Base-by-base conservation (phyloP, 73 alveolate genomes). In the Stentor roeselii region DNA sequence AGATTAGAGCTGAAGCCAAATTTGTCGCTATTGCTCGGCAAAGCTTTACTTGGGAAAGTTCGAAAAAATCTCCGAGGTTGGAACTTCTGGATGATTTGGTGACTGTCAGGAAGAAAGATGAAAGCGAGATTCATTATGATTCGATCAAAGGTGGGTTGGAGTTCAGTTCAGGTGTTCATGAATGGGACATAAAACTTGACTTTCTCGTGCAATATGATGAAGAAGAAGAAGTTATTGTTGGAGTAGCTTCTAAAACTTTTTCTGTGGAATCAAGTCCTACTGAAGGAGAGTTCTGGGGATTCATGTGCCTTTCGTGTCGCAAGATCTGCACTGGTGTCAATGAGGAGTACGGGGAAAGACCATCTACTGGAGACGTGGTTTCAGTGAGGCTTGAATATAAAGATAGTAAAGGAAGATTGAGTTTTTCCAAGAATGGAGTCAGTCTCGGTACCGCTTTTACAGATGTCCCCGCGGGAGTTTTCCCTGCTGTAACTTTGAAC, bases 171-270 rank as follows among this genome's bases (percentile, higher is more conserved):
- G 90, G 92, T 2, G 59, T 41, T n/a, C 83, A 80, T 84, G 78
- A 82, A 59, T 86, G 92, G 92, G 92, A 83, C 39, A 83, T 86
- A 31, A 86, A 84, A 41, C 59, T 86, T 0, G 90, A 86, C 36
- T 76, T 60, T 39, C 60, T 42, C 61, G 90, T 86, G 1, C 41
- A 67, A n/a, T 21, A 67, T 67, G 80, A 67, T 2, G 89, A 86
- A n/a, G 92, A 86, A 67, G 92, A 86, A 59, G 92, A 86, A 3
- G 60, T 86, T 37, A 83, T 86, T 67, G 60, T 86, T 37, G 92
- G 92, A 60, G 88, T 86, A 36, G 92, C 87, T 3, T 59, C 78
- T 37, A 82, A 83, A 36, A 86, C 59, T 27, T 58, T 82, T 35
- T 83, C 60, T 36, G 60, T 75, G 34, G 78, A 58, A 14, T 35